Evolutionary conservation across 2,329 filamentous ascomycete species (phyloP), one percentile per base, ranked within the genome.

Genomic region (Talaromyces atroroseus): DNA sequence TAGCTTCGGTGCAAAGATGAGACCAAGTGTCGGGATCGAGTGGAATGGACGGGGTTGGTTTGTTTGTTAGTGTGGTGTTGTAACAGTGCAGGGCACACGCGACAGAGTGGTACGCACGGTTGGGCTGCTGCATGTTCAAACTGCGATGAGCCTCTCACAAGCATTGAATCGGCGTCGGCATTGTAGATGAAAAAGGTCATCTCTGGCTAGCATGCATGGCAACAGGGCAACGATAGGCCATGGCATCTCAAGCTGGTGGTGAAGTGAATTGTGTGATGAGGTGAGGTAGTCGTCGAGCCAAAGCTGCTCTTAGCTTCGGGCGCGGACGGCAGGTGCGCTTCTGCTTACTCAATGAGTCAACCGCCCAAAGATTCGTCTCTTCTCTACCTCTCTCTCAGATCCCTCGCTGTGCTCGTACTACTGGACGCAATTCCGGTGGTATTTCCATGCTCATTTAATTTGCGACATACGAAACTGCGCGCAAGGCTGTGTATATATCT

Each of bases 71-170:
- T n/a, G n/a, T n/a, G n/a, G n/a, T n/a, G 42, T 20, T 38, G 42
- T 53, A n/a, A 45, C 46, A 20, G 6, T 20, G n/a, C n/a, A n/a
- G n/a, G n/a, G 44, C 36, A 38, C 42, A 45, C 44, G 52, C 52
- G 34, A 44, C 12, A 20, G 24, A 18, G 14, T 49, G 23, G 52
- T 42, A 54, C 52, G 16, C 52, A 54, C 52, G 45, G 52, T 54
- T 54, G 45, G 52, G 45, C 52, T 54, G 52, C 52, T 54, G 52
- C 52, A 54, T 54, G 40, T 54, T 54, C 45, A 48, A 48, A 48
- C 49, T 54, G 52, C 52, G 20, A 42, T 46, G 34, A 54, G 45
- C 52, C 52, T 54, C 44, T 48, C 46, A 54, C 32, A 23, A 54
- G 26, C 21, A 26, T 12, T 26, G 45, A 49, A 47, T 4, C 12